A percentile compares a stretch with the other conserved stretches of the same genome.
Evolutionary conservation across 495 filamentous ascomycete genomes (phyloP).

Genomic region (Parachaetomium inaequale): DNA sequence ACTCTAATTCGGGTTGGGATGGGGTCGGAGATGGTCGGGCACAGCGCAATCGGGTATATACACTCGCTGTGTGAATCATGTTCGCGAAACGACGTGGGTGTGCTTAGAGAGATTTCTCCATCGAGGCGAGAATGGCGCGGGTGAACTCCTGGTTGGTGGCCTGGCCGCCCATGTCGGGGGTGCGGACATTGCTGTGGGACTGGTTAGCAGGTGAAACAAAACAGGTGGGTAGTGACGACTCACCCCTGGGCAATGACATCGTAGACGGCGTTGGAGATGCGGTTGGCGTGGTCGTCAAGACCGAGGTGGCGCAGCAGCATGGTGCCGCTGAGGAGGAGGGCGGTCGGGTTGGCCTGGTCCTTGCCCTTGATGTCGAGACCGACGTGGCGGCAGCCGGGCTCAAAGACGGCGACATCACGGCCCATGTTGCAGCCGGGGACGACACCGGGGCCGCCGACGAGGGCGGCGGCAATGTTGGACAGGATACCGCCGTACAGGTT

Average conservation of each 20-base stretch:
- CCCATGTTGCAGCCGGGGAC: conserved; percentile 99
- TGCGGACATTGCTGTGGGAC: conserved; percentile 66
- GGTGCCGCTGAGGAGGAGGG: conserved; percentile 86
- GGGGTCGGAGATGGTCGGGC: background rate
- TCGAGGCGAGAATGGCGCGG: conserved; percentile 83
- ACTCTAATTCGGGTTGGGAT: conserved; percentile 3
- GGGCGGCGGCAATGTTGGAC: conserved; percentile 96
- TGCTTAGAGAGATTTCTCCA: conserved; percentile 58
- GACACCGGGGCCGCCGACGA: conserved; percentile 96
- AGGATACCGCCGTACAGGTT: conserved; percentile 98
- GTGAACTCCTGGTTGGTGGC: conserved; percentile 93
- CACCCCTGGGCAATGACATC: conserved; percentile 93
- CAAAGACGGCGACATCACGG: conserved; percentile 95
- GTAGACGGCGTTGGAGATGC: conserved; percentile 96
- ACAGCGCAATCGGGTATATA: conserved; percentile 4
- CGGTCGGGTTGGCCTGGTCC: conserved; percentile 97
- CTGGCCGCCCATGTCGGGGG: conserved; percentile 90
- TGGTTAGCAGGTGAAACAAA: conserved; percentile 30
- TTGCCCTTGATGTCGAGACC: conserved; percentile 98
- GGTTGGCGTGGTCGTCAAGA: conserved; percentile 94
- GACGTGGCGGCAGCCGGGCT: conserved; percentile 97
- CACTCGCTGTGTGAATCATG: conserved; percentile 4
- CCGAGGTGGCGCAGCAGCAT: conserved; percentile 97
- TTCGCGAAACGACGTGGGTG: background rate
- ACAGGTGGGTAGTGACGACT: conserved; percentile 35